Evolutionary conservation across 306 rosid genomes (phyloP), one percentile per base, ranked within the genome.

Genomic region (Cicer bijugum): DNA sequence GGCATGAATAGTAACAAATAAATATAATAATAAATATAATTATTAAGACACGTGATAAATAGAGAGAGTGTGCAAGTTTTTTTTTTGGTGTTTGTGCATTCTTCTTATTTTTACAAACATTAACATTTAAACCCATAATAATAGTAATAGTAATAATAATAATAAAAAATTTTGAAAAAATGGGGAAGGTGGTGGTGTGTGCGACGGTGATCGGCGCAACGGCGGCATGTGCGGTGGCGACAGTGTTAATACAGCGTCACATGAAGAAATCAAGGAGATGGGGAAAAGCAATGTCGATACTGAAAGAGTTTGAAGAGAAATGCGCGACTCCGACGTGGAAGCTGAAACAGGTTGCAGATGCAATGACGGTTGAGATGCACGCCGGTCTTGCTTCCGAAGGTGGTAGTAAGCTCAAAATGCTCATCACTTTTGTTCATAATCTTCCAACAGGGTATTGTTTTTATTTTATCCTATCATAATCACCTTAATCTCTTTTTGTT

Each of bases 361-460:
- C 98, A 58, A 82, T 92, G 97, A 75, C 86, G 51, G 91, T 83
- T 14, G 97, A 92, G 91, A 92, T 92, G 98, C 95, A 90, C 65
- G 97, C 96, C 0, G 98, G 98, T 6, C 95, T 92, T 38, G 97
- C 97, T 48, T 92, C 97, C 5, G 97, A 92, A 62, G 91, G 98
- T 58, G 93, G 96, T 4, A 92, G 97, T 81, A 92, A 90, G 81
- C 97, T 92, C 77, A 89, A 92, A 87, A 92, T 92, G 98, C 84
- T 92, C 64, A 82, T 92, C 75, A 86, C 88, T 82, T 90, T 75
- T 56, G 97, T 89, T 42, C 90, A 92, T 75, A 92, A 89, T 76
- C 98, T 92, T 59, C 98, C 98, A 0, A 89, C 87, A 7, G 97
- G 98, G 97, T 90, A 87, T 19, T 12, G 9, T 81, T 43, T 66